Evolutionary conservation across 805 yeast genomes (phyloP).

Genomic region (Suhomyces canberraensis): DNA sequence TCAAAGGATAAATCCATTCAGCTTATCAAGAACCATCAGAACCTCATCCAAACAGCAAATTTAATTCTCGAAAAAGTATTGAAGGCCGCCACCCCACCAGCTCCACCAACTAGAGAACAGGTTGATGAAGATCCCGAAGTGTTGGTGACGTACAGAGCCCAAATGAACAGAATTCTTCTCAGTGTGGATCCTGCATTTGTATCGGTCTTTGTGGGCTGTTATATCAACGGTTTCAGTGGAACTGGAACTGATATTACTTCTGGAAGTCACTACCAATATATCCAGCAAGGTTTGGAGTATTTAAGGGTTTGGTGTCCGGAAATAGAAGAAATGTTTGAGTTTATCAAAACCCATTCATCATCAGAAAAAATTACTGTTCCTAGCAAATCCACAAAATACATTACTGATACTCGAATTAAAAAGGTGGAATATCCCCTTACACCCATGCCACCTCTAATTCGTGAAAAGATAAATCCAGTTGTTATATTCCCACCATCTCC

Average conservation of each 20-base stretch:
- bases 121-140: slow-evolving; percentile 18
- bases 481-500: slow-evolving; percentile 31
- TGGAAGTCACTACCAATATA: slow-evolving; percentile 31
- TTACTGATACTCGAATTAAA: slow-evolving; percentile 15
- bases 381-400: slow-evolving; percentile 8
- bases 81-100: slow-evolving; percentile 31
- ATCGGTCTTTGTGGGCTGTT: slow-evolving; percentile 28
- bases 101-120: slow-evolving; percentile 29
- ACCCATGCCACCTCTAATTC: background rate
- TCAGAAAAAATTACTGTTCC: slow-evolving; percentile 7
- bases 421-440: background rate
- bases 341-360: slow-evolving; percentile 4
- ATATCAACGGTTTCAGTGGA: slow-evolving; percentile 23
- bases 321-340: slow-evolving; percentile 17
- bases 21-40: slow-evolving; percentile 27
- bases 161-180: slow-evolving; percentile 16
- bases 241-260: slow-evolving; percentile 19
- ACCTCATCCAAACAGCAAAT: slow-evolving; percentile 24
- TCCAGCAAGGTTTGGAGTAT: slow-evolving; percentile 28
- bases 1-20: slow-evolving; percentile 18
- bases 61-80: slow-evolving; percentile 25
- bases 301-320: slow-evolving; percentile 35
- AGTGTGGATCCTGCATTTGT: slow-evolving; percentile 34
- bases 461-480: slow-evolving; percentile 22
- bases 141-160: slow-evolving; percentile 15